Evolutionary conservation across 2,329 filamentous ascomycete species (phyloP), one percentile per base, ranked within the genome.

Genomic region (Diaporthe velutina): DNA sequence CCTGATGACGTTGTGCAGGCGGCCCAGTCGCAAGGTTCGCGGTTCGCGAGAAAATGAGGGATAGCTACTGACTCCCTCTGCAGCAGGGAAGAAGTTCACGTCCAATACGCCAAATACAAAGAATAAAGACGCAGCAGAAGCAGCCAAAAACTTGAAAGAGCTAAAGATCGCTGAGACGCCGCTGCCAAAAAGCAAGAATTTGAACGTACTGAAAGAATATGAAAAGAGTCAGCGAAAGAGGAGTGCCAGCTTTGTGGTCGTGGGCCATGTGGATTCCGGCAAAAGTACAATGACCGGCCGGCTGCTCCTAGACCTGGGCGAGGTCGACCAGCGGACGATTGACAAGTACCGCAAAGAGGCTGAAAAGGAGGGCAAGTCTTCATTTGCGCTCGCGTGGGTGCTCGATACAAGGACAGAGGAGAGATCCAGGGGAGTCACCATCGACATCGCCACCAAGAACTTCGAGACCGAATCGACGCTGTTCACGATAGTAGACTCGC

Each of bases 251-350:
- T 98, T 98, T 84, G 95, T 98, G 10, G 96, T 98, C 45, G 95
- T 98, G 79, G 95, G 94, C 96, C 97, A 99, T 82, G 97, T 99
- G 73, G 97, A 99, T 83, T 96, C 97, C 70, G 97, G 97, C 70
- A 99, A 99, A 84, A 98, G 95, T 82, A 99, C 97, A 8, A 89
- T 99, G 50, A 98, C 99, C 96, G 97, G 96, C 0, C 92, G 97
- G n/a, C 84, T 99, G 38, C 86, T 99, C 7, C 92, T 96, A 55
- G 97, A 99, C 79, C 89, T 98, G 54, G 94, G 96, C 75, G 94
- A 96, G 35, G 92, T 99, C 9, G 94, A 98, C 78, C 92, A 98
- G 81, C 89, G 96, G 75, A 96, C 96, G 0, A 89, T 99, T 75
- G 95, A 98, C 73, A 96, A 94, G 82, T 96, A 97, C 79, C 91